Evolutionary conservation across 2,329 filamentous ascomycete species (phyloP).

Genomic region (Ophiostoma perfectum): DNA sequence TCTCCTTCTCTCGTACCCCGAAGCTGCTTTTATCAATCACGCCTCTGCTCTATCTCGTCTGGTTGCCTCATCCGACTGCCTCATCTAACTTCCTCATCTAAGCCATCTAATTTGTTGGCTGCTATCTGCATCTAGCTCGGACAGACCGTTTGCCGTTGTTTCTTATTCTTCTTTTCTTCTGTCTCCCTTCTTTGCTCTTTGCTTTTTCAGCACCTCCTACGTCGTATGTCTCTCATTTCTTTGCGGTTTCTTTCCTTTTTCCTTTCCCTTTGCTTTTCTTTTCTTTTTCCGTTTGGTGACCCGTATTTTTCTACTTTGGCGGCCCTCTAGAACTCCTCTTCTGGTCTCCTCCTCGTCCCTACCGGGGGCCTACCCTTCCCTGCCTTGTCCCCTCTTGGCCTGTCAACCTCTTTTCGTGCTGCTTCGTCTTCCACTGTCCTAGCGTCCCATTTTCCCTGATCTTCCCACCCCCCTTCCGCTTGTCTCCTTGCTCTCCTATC

Average conservation of each 20-base stretch:
- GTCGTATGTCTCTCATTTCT: not conserved
- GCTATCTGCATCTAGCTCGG: not conserved
- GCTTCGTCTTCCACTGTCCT: not conserved
- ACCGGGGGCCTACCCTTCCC: constrained; percentile 2
- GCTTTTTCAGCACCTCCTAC: not conserved
- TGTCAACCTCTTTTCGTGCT: constrained; percentile 14
- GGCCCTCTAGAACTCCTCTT: constrained; percentile 6
- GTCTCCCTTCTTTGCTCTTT: not conserved
- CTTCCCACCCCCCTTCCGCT: constrained; percentile 8
- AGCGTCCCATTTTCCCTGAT: constrained; percentile 9
- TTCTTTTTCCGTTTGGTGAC: not conserved
- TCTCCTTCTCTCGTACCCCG: not conserved
- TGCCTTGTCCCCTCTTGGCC: constrained; percentile 8
- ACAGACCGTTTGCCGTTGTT: not conserved
- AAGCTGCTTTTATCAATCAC: not conserved
- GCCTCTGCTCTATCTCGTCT: not conserved
- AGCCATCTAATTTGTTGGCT: not conserved
- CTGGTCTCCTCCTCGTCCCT: constrained; percentile 12
- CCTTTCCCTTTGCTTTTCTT: not conserved
- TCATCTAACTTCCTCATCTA: not conserved
- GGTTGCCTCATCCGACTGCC: not conserved
- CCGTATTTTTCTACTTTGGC: not conserved
- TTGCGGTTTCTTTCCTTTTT: not conserved
- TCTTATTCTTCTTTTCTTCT: constrained; percentile 8
- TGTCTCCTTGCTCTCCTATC: constrained; percentile 1